Percentiles rank a stretch among this genome's conserved stretches.
Conservation (phyloP, 1,284 basidiomycete genomes). For the Austropuccinia psidii region DNA sequence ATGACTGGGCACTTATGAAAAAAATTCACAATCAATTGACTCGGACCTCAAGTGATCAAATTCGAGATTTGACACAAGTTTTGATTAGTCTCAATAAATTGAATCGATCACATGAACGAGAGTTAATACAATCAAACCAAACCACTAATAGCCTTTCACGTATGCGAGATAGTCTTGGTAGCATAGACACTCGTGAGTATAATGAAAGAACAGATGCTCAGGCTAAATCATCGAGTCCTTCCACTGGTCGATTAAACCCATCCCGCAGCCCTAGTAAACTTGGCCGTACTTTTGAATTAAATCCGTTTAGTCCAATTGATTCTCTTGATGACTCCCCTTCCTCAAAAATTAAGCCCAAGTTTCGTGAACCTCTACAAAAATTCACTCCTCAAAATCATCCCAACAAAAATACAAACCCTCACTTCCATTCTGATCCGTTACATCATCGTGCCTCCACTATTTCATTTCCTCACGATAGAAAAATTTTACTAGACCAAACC, state of each 20-base stretch:
- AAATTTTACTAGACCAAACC: neutral
- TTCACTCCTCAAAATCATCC: no score
- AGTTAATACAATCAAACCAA: neutral
- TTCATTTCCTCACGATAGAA: slow-evolving; percentile 21
- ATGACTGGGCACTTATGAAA: neutral
- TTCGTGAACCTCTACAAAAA: no score
- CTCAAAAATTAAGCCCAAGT: slow-evolving; percentile 5
- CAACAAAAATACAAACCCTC: neutral
- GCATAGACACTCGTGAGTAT: neutral
- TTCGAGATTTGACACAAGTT: slow-evolving; percentile 29
- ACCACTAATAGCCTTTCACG: neutral
- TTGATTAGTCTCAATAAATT: slow-evolving; percentile 24
- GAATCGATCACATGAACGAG: slow-evolving; percentile 1
- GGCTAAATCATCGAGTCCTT: neutral
- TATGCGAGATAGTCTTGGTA: neutral
- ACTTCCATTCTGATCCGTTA: neutral
- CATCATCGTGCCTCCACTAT: slow-evolving; percentile 19
- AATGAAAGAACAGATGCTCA: neutral
- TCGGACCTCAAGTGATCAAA: slow-evolving; percentile 33
- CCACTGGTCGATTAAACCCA: neutral
- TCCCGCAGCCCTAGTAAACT: slow-evolving; percentile 34
- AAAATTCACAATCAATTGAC: slow-evolving; percentile 4
- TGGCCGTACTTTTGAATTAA: neutral
- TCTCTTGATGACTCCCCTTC: slow-evolving; percentile 18
- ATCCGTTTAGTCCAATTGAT: slow-evolving; percentile 11